Evolutionary conservation across 306 rosid genomes (phyloP), one percentile per base, ranked within the genome.

Genomic region (Rosa persica): DNA sequence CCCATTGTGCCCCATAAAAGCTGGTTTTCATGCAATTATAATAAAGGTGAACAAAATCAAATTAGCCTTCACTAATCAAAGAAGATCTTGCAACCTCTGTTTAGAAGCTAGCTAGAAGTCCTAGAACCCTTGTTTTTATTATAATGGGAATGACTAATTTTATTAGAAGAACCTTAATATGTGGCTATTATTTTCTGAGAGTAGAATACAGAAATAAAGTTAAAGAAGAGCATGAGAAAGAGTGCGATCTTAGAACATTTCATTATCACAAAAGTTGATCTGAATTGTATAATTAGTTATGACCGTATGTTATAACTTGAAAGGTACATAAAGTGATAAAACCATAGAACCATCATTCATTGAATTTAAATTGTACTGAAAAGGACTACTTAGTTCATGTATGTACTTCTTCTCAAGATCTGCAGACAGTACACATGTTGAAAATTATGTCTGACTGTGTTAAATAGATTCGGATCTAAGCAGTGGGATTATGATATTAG

Each of bases 381-480:
- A 58, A 75, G 44, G 58, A 75, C 70, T 42, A 17, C 12, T 38
- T 0, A 22, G 44, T 74, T 57, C 77, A 74, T 55, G 54, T 9
- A 74, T 23, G 44, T 34, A 34, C 44, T 27, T 62, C n/a, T 16
- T 22, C 17, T 10, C 5, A 42, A 42, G 4, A 74, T 57, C 55
- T 40, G 1, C 0, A 0, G 1, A 25, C 4, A 38, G 34, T 20
- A 7, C 1, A 40, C 16, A 8, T 40, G 48, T 42, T 6, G 44
- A 8, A 42, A 42, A 42, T 75, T 77, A 5, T 74, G 85, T 79
- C 51, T 47, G 49, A 8, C 3, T 42, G 44, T 42, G 43, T 46
- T 46, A 46, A 12, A 80, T 78, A 58, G 79, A 76, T 81, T 80
- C 64, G 38, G 5, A 73, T 36, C 23, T 16, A 12, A 25, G 79